Percentiles rank a stretch among this genome's conserved stretches.
phyloP scores from a whole-genome alignment of 139 green algal species.

The Microglena sp. region DNA sequence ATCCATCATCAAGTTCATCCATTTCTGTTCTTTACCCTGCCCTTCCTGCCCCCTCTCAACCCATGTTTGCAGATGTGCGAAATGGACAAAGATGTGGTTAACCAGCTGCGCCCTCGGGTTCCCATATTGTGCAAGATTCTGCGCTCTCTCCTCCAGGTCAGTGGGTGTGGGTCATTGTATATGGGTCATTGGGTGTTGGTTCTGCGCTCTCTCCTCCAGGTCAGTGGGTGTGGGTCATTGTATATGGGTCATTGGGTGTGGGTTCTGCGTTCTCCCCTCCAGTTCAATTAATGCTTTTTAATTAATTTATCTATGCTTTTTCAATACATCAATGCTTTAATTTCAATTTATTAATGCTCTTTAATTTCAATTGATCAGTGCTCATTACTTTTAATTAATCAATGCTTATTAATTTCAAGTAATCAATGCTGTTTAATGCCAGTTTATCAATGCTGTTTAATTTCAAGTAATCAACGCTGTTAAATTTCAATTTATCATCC shows the following conservation, averaged over 20 bases:
- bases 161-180: background rate
- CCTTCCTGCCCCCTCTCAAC: background rate
- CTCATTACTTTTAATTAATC: too few relatives aligned
- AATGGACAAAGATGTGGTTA: constrained; percentile 7
- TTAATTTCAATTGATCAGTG: too few relatives aligned
- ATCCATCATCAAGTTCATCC: too few relatives aligned
- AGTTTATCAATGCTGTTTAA: too few relatives aligned
- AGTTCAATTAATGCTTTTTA: constrained; percentile 14
- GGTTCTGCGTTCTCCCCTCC: constrained; percentile 52
- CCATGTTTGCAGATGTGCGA: constrained; percentile 17
- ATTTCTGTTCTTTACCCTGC: too few relatives aligned
- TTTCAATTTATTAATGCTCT: constrained; percentile 11
- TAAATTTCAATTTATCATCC: too few relatives aligned
- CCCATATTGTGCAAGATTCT: constrained; percentile 62
- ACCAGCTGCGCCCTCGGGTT: constrained; percentile 33
- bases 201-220: constrained; percentile 49
- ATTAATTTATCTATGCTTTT: background rate
- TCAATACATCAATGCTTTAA: constrained; percentile 2
- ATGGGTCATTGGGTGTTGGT: too few relatives aligned
- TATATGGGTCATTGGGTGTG: too few relatives aligned
- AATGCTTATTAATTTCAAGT: too few relatives aligned
- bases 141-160: constrained; percentile 42
- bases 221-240: constrained; percentile 4
- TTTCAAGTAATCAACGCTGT: constrained; percentile 13
- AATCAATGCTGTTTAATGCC: too few relatives aligned